These are phyloP conservation scores for Bacidia rubella DNA, from an alignment of 495 filamentous ascomycete species.

Conservation along the genomic window DNA sequence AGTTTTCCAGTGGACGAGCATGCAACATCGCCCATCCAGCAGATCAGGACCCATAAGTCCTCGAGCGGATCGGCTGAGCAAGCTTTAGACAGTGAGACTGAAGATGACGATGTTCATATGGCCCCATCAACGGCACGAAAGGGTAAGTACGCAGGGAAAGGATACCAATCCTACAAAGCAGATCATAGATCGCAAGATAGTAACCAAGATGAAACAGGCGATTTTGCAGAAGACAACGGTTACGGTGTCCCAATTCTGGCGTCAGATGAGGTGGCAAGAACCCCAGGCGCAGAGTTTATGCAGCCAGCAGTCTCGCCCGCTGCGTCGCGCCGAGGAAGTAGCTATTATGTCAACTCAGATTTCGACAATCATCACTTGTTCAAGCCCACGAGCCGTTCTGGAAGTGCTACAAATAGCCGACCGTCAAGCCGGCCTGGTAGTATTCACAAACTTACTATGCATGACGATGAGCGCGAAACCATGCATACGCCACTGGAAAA, in stretches of 20 bases:
- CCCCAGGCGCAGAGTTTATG: slow-evolving; percentile 46
- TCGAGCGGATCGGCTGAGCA: slow-evolving; percentile 19
- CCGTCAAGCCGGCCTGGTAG: slow-evolving; percentile 62
- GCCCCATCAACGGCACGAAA: slow-evolving; percentile 50
- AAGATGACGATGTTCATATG: slow-evolving; percentile 58
- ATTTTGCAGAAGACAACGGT: slow-evolving; percentile 37
- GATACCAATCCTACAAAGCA: slow-evolving; percentile 29
- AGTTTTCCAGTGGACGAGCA: slow-evolving; percentile 32
- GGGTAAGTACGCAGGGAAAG: slow-evolving; percentile 51
- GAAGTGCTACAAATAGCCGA: slow-evolving; percentile 46
- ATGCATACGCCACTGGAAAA: slow-evolving; percentile 65
- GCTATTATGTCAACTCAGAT: slow-evolving; percentile 37
- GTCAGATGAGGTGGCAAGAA: slow-evolving; percentile 78
- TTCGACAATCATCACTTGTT: slow-evolving; percentile 19
- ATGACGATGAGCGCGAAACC: slow-evolving; percentile 37
- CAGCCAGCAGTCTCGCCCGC: slow-evolving; percentile 64
- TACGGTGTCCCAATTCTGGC: slow-evolving; percentile 73
- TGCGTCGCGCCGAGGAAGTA: slow-evolving; percentile 44
- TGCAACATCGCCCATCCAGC: slow-evolving; percentile 18
- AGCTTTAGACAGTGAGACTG: slow-evolving; percentile 32
- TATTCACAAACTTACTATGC: slow-evolving; percentile 41
- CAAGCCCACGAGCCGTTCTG: slow-evolving; percentile 29
- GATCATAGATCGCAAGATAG: slow-evolving; percentile 30
- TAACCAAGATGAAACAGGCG: slow-evolving; percentile 36
- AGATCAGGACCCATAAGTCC: slow-evolving; percentile 12